These are phyloP conservation scores for Colletotrichum paranaense DNA, from an alignment of 2,329 filamentous ascomycete species.

Conservation along the genomic window DNA sequence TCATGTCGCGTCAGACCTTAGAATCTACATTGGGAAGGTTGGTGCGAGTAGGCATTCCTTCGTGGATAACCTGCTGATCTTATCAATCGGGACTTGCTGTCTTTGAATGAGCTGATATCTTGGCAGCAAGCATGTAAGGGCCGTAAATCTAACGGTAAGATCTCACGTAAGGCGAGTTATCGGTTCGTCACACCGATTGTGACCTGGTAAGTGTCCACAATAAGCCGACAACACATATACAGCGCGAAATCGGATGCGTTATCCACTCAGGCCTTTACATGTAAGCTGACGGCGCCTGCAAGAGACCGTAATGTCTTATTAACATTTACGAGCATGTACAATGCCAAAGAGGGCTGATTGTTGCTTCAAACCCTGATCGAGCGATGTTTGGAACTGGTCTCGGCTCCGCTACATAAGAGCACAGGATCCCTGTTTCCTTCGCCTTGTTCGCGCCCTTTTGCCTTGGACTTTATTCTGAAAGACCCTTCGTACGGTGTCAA, in stretches of 20 bases:
- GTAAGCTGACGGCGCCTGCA: too few relatives aligned
- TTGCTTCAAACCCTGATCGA: too few relatives aligned
- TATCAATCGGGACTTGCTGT: background rate
- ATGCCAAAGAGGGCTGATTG: too few relatives aligned
- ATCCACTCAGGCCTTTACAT: too few relatives aligned
- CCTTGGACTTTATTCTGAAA: background rate
- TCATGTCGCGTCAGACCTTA: background rate
- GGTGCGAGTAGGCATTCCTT: background rate
- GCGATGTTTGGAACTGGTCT: too few relatives aligned
- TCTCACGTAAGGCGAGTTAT: background rate
- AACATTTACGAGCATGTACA: too few relatives aligned
- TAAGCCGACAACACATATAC: too few relatives aligned
- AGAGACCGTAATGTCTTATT: too few relatives aligned
- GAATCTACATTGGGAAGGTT: background rate
- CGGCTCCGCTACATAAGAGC: too few relatives aligned
- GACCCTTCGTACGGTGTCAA: background rate
- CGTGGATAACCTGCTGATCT: background rate
- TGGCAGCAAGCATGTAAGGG: background rate
- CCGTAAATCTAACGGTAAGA: background rate
- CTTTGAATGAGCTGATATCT: background rate
- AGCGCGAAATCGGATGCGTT: background rate
- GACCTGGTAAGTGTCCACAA: background rate
- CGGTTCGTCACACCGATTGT: background rate
- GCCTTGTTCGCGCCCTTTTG: background rate
- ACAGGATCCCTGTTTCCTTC: background rate